Evolutionary conservation across 2,329 filamentous ascomycete species (phyloP).

Genomic region (Alternaria panax): DNA sequence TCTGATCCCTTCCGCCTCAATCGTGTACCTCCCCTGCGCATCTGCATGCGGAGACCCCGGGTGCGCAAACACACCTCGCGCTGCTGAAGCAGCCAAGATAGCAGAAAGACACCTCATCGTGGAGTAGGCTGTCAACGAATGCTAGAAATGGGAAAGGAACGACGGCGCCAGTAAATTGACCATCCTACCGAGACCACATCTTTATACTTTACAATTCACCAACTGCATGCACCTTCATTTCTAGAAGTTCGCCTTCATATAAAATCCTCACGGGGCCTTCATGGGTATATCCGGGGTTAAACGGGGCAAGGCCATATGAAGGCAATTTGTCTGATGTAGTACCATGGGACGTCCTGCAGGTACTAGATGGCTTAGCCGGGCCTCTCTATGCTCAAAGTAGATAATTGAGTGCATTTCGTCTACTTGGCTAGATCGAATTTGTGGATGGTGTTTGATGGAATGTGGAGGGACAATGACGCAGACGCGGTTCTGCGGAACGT

Average conservation of each 20-base stretch:
- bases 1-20: conserved; percentile 41
- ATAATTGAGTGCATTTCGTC: conserved; percentile 7
- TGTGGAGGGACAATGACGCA: neutral
- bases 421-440: neutral
- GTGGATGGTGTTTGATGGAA: neutral
- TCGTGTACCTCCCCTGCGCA: conserved; percentile 38
- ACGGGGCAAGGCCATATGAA: conserved; percentile 29
- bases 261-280: conserved; percentile 6
- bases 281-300: conserved; percentile 21
- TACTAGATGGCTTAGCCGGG: conserved; percentile 13
- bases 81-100: conserved; percentile 28
- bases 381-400: neutral
- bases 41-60: conserved; percentile 31
- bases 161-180: conserved; percentile 8
- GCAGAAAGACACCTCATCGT: conserved; percentile 33
- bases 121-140: neutral
- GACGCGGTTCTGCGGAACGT: conserved; percentile 7
- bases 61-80: conserved; percentile 15
- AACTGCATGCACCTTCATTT: conserved; percentile 17
- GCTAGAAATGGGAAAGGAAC: conserved; percentile 7
- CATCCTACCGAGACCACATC: conserved; percentile 5
- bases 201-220: conserved; percentile 17
- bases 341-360: conserved; percentile 10
- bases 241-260: conserved; percentile 17
- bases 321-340: conserved; percentile 26